Percentiles rank a stretch among this genome's conserved stretches.
phyloP scores from a whole-genome alignment of 192 early-diverging fungal species.

The Coemansia sp. region DNA sequence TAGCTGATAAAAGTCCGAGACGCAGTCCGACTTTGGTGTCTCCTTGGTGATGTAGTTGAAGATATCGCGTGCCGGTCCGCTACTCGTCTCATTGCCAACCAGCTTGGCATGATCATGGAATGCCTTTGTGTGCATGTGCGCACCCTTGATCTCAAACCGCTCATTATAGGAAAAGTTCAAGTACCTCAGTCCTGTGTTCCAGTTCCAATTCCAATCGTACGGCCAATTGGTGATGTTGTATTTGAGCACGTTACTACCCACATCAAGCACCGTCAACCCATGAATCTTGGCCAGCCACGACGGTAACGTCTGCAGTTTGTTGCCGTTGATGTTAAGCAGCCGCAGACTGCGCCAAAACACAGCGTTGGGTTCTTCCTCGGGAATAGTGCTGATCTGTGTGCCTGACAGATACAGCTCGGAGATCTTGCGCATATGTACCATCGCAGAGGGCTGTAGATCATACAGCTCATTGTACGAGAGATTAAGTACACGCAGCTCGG shows the following conservation, averaged over 20 bases:
- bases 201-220: conserved; percentile 97
- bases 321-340: conserved; percentile 84
- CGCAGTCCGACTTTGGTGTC: conserved; percentile 63
- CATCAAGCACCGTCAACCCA: conserved; percentile 74
- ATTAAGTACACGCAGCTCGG: conserved; percentile 75
- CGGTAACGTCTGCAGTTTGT: conserved; percentile 85
- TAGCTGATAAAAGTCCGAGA: conserved; percentile 70
- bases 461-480: conserved; percentile 76
- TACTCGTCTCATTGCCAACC: conserved; percentile 29
- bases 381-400: conserved; percentile 78
- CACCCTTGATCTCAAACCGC: conserved; percentile 80
- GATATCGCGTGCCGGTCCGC: conserved; percentile 34
- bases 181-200: conserved; percentile 86
- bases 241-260: conserved; percentile 83
- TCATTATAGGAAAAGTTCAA: conserved; percentile 90
- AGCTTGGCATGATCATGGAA: conserved; percentile 53
- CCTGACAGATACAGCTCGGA: conserved; percentile 80
- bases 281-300: conserved; percentile 89
- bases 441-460: conserved; percentile 76
- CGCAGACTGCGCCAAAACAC: conserved; percentile 67
- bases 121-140: conserved; percentile 54
- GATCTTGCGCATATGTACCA: conserved; percentile 67
- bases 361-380: conserved; percentile 74
- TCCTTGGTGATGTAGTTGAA: conserved; percentile 52
- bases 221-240: conserved; percentile 95